These are phyloP conservation scores for Diphasiastrum complanatum DNA, from an alignment of 83 land plant species.

Conservation along the genomic window DNA sequence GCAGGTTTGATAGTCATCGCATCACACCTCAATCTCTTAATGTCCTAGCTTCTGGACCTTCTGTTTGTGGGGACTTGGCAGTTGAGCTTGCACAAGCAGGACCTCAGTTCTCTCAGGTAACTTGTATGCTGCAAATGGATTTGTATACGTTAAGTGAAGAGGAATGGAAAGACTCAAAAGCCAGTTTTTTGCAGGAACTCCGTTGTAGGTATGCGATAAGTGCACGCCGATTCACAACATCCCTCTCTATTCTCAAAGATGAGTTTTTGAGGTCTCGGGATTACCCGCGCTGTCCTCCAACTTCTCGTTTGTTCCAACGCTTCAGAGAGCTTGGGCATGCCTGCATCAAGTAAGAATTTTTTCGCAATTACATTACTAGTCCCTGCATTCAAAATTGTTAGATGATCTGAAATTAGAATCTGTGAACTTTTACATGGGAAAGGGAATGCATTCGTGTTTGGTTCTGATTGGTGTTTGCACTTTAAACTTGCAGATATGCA, in stretches of 20 bases:
- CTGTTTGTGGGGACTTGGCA: slow-evolving; percentile 91
- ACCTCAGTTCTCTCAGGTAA: slow-evolving; percentile 98
- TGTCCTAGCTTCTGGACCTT: slow-evolving; percentile 71
- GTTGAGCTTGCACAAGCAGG: slow-evolving; percentile 95
- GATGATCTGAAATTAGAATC: too few species aligned
- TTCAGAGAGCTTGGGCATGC: slow-evolving; percentile 89
- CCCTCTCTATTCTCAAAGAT: slow-evolving; percentile 84
- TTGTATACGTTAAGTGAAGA: background rate
- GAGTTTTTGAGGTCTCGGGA: slow-evolving; percentile 95
- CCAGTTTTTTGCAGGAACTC: slow-evolving; percentile 45
- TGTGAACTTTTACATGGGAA: too few species aligned
- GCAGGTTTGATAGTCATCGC: slow-evolving; percentile 95
- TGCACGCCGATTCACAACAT: slow-evolving; percentile 76
- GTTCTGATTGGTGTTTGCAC: too few species aligned
- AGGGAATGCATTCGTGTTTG: too few species aligned
- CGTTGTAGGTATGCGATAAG: slow-evolving; percentile 80
- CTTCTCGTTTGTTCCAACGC: slow-evolving; percentile 84
- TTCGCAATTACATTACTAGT: background rate
- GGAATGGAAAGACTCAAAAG: background rate
- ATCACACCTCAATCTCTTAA: slow-evolving; percentile 92
- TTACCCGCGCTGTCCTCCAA: slow-evolving; percentile 94
- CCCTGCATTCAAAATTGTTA: too few species aligned
- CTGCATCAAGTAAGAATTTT: slow-evolving; percentile 81
- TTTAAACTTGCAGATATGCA: slow-evolving; percentile 58
- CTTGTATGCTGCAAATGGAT: slow-evolving; percentile 9